A percentile compares a stretch with the other conserved stretches of the same genome.
These are phyloP conservation scores for Pneumocystis oryctolagi DNA, from an alignment of 1,139 yeast genomes.

Conservation along the genomic window DNA sequence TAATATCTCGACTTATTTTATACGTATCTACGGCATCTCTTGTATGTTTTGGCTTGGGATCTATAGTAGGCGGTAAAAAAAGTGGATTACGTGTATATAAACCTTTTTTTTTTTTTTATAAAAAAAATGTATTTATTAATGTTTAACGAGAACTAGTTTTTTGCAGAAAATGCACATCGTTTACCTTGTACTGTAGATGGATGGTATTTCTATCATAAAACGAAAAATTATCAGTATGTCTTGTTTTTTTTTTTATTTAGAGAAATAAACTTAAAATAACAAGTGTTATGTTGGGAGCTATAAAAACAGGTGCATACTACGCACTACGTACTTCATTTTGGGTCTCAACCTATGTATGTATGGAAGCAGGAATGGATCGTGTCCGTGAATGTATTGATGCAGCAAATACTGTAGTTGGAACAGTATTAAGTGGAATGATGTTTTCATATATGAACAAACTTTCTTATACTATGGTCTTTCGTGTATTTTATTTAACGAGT, in stretches of 20 bases:
- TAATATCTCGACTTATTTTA: constrained; percentile 6
- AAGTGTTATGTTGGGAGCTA: constrained; percentile 37
- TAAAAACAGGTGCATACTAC: constrained; percentile 32
- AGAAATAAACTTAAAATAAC: not conserved
- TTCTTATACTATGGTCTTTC: not conserved
- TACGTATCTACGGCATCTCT: constrained; percentile 3
- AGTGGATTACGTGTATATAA: constrained; percentile 20
- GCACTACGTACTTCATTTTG: constrained; percentile 35
- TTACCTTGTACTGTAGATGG: constrained; percentile 67
- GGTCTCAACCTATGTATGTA: constrained; percentile 40
- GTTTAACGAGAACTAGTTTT: constrained; percentile 30
- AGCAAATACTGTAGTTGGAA: constrained; percentile 44
- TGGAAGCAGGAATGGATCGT: constrained; percentile 49
- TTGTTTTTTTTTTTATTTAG: not conserved
- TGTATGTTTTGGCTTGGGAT: constrained; percentile 35
- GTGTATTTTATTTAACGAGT: not conserved
- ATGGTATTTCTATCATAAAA: constrained; percentile 79
- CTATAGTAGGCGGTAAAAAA: constrained; percentile 42
- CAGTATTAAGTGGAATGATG: not conserved
- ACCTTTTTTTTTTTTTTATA: not conserved
- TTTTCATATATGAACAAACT: not conserved
- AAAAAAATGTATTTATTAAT: not conserved
- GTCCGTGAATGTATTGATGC: constrained; percentile 44
- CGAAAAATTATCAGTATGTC: constrained; percentile 49
- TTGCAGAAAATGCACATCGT: constrained; percentile 73